Conservation (phyloP, 2,329 filamentous ascomycete genomes). For the Thyridium curvatum region DNA sequence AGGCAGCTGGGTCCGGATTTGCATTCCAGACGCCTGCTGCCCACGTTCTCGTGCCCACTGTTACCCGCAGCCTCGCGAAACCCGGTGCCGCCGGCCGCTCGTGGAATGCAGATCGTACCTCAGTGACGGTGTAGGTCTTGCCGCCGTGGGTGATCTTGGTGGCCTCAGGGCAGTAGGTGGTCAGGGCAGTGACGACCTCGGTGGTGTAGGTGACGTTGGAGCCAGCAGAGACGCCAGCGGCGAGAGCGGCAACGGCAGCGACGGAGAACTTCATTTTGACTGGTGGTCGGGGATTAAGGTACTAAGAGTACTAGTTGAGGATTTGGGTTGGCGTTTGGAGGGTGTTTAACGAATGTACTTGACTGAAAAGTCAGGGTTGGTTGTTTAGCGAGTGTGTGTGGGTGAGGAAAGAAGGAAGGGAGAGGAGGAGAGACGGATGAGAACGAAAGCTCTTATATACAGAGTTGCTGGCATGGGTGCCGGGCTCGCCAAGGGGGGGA, state of each 20-base stretch:
- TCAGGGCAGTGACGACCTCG: conserved; percentile 59
- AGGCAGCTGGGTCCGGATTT: not conserved
- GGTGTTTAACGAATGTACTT: conserved; percentile 49
- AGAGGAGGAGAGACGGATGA: conserved; percentile 26
- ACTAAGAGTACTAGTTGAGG: conserved; percentile 20
- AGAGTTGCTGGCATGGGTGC: conserved; percentile 5
- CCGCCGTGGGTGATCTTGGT: conserved; percentile 58
- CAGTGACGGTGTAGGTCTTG: conserved; percentile 64
- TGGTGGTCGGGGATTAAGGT: conserved; percentile 37
- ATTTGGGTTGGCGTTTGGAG: conserved; percentile 21
- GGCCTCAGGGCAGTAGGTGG: conserved; percentile 66
- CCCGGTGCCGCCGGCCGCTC: not conserved
- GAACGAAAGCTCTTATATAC: conserved; percentile 43
- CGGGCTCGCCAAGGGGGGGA: too few relatives aligned
- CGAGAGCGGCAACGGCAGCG: conserved; percentile 45
- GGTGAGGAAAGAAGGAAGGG: conserved; percentile 35
- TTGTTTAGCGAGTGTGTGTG: conserved; percentile 40
- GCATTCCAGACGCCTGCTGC: not conserved
- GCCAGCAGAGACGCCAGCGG: conserved; percentile 34
- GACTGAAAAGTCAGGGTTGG: conserved; percentile 49
- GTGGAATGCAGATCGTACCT: conserved; percentile 32
- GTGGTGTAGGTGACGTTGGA: conserved; percentile 53
- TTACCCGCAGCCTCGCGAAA: not conserved
- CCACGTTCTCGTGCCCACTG: conserved; percentile 1
- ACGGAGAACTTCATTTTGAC: conserved; percentile 61